Evolutionary conservation across 257 asterid species (phyloP), one percentile per base, ranked within the genome.

Genomic region (Nicotiana undulata): DNA sequence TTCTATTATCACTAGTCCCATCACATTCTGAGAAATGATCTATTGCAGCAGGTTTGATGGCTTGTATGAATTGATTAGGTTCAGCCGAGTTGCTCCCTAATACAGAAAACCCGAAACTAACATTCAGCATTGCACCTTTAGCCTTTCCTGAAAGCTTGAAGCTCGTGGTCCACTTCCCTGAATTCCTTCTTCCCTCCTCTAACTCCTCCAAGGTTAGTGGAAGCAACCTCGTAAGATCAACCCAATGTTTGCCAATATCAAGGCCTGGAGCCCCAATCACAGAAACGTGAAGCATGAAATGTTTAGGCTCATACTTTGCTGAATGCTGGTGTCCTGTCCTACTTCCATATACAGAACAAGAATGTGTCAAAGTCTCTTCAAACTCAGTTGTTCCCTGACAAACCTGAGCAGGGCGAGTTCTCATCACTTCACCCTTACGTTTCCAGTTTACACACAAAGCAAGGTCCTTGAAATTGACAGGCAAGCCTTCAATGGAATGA

Each of bases 161-260:
- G 82, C 97, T 86, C 4, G 99, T 93, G 72, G 93, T 88, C 98
- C 98, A 93, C 87, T 89, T 93, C 32, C 95, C 97, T 7, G 93
- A 85, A 76, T 89, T 83, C 88, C 94, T 84, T 85, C 87, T 87
- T 59, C 85, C 92, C 85, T 82, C 89, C 49, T 84, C 92, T 82
- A 95, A 86, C 84, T 92, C 98, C 82, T 91, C 97, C 74, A 93
- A 65, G 75, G 91, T 89, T 51, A 92, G 90, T 51, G 97, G 99
- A 81, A 95, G 97, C 87, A 95, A 85, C 90, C 94, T 92, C 29
- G 93, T 87, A 60, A 95, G 93, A 85, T 95, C 99, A 86, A 95
- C 87, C 93, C 92, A 90, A 68, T 88, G 95, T 63, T 90, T 89
- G 85, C 98, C 98, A 26, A 92, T 84, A 68, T 93, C 97, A 17